These are phyloP conservation scores for Solanum pinnatisectum DNA, from an alignment of 257 asterid genomes.

Conservation along the genomic window DNA sequence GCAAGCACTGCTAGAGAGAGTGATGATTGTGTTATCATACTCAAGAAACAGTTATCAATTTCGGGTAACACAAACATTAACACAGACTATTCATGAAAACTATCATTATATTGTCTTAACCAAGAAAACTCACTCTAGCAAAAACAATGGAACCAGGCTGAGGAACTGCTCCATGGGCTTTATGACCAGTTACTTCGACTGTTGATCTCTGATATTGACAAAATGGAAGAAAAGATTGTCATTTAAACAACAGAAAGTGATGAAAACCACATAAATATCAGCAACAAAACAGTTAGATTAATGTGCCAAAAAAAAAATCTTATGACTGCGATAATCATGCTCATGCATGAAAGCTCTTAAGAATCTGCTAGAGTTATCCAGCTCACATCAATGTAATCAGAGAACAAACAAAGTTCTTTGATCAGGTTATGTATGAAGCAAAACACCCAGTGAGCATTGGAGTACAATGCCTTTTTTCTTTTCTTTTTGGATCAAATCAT, in stretches of 20 bases:
- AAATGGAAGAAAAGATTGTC: slow-evolving; percentile 3
- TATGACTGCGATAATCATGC: not conserved
- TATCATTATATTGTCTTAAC: not conserved
- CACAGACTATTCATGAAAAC: not conserved
- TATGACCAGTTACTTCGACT: slow-evolving; percentile 80
- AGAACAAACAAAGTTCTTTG: not conserved
- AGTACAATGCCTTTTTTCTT: not conserved
- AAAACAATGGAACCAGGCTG: slow-evolving; percentile 70
- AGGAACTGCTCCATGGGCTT: slow-evolving; percentile 94
- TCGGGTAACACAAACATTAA: not conserved
- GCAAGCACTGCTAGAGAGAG: not conserved
- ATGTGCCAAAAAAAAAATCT: not conserved
- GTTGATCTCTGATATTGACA: slow-evolving; percentile 47
- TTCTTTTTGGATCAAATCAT: not conserved
- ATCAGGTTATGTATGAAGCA: not conserved
- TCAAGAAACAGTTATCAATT: not conserved
- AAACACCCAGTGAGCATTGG: not conserved
- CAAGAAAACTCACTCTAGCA: slow-evolving; percentile 55
- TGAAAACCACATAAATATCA: not conserved
- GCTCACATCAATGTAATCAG: not conserved
- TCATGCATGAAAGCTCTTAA: not conserved
- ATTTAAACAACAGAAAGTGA: not conserved
- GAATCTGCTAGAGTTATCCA: not conserved
- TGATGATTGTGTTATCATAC: not conserved
- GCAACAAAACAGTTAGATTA: not conserved